phyloP scores from a whole-genome alignment of 1,139 yeast genomes.

The Saccharomyces hybrid region DNA sequence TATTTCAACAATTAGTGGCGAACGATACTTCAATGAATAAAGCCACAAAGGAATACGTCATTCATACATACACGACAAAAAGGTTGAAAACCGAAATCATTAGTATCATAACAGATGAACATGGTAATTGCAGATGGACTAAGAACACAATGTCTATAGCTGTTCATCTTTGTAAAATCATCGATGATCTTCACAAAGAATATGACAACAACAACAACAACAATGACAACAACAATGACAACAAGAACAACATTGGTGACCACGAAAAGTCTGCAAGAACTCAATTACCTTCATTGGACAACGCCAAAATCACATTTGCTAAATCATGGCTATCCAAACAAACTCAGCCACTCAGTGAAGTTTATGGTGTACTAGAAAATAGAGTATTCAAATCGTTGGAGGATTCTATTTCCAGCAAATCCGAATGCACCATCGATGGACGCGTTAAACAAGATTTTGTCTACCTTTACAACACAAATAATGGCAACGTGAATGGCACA shows the following conservation, averaged over 20 bases:
- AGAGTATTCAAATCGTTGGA: constrained; percentile 44
- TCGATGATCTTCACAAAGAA: constrained; percentile 26
- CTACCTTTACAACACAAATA: constrained; percentile 21
- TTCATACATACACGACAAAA: constrained; percentile 25
- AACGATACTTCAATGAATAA: constrained; percentile 33
- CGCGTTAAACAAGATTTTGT: constrained; percentile 32
- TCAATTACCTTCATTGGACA: constrained; percentile 21
- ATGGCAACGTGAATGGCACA: constrained; percentile 2
- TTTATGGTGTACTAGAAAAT: constrained; percentile 70
- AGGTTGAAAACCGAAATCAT: constrained; percentile 52
- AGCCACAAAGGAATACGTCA: constrained; percentile 24
- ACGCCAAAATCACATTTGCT: constrained; percentile 48
- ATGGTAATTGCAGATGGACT: constrained; percentile 87
- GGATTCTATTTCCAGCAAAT: constrained; percentile 24
- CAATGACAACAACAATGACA: constrained; percentile 1
- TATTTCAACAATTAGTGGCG: constrained; percentile 62
- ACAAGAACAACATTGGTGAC: background rate
- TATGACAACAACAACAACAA: constrained; percentile 9
- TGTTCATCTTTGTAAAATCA: constrained; percentile 54
- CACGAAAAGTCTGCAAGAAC: constrained; percentile 3
- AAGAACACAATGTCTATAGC: constrained; percentile 68
- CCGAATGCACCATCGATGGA: constrained; percentile 30
- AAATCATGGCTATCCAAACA: constrained; percentile 78
- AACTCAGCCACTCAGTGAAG: constrained; percentile 75
- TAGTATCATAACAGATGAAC: constrained; percentile 76